Base-by-base conservation (phyloP, 106 monocot genomes). In the Phalaenopsis aphrodite region DNA sequence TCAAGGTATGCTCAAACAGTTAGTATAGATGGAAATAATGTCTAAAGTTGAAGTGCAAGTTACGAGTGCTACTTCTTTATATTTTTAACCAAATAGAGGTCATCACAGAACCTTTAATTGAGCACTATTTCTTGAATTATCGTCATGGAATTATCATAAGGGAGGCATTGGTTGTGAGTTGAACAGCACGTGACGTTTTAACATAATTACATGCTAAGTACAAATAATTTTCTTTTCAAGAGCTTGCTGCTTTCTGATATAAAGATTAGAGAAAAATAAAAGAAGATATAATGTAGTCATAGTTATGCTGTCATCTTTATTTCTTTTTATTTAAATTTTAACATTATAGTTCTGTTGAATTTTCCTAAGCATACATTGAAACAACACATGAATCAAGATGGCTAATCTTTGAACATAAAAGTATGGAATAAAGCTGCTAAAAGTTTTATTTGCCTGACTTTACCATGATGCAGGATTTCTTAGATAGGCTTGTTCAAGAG, bases 1-100 rank as follows among this genome's bases (percentile, higher is more conserved):
- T 96, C n/a, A 91, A 94, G 88, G 93, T 93, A 89, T 56, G 57
- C 36, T 56, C 11, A 72, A 73, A 80, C 3, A 58, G 38, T 41
- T 16, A 49, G 52, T 17, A 5, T 77, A n/a, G 24, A 37, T 77
- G 52, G 52, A 52, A 75, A 47, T 11, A 52, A 21, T n/a, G 75
- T 37, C 38, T 39, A 10, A 61, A 5, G 21, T 61, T 61, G 61
- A 61, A 61, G 7, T 61, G n/a, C 61, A n/a, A 61, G 10, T 30
- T 69, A 69, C 69, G 38, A 38, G 38, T 69, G 38, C 39, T 14
- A 38, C 2, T 24, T 65, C 8, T 68, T 68, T 39, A 61, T 61
- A 61, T 7, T 5, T 61, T 57, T 61, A 14, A 52, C 14, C 61
- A 56, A 17, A 56, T 56, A 56, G 56, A 3, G 21, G 2, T 36